Percentiles rank a stretch among this genome's conserved stretches.
phyloP scores from a whole-genome alignment of 2,329 filamentous ascomycete species.

The Sporothrix brasiliensis region DNA sequence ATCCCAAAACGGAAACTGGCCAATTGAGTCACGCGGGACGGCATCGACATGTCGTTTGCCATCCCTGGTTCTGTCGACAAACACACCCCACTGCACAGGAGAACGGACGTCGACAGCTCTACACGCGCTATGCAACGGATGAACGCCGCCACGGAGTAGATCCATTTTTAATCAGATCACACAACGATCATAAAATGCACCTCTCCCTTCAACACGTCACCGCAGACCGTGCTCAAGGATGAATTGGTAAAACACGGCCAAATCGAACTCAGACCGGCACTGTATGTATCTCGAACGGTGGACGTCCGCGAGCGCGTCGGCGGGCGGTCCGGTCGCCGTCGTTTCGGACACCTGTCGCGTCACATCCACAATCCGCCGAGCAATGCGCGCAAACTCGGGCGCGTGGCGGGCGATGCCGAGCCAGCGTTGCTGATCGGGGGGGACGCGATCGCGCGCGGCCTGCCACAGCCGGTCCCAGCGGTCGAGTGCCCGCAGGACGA shows the following conservation, averaged over 20 bases:
- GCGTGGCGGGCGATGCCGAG: conserved; percentile 1
- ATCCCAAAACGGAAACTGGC: neutral
- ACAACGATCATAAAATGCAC: no score
- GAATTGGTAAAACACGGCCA: conserved; percentile 9
- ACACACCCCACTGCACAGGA: no score
- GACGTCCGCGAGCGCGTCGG: accelerated
- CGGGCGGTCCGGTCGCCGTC: neutral
- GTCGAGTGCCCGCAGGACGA: neutral
- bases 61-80: no score
- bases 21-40: conserved; percentile 5
- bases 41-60: neutral
- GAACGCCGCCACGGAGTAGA: no score
- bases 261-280: conserved; percentile 1
- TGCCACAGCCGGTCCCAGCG: conserved; percentile 11
- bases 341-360: neutral
- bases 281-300: neutral
- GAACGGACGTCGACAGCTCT: no score
- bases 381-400: conserved; percentile 3
- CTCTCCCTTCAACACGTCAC: no score
- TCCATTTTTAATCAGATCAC: no score
- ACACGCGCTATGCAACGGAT: no score
- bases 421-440: neutral
- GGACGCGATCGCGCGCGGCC: neutral
- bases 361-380: neutral
- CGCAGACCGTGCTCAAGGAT: neutral